Conservation (phyloP, 177 flowering plant species). For the Vitis hybrid region DNA sequence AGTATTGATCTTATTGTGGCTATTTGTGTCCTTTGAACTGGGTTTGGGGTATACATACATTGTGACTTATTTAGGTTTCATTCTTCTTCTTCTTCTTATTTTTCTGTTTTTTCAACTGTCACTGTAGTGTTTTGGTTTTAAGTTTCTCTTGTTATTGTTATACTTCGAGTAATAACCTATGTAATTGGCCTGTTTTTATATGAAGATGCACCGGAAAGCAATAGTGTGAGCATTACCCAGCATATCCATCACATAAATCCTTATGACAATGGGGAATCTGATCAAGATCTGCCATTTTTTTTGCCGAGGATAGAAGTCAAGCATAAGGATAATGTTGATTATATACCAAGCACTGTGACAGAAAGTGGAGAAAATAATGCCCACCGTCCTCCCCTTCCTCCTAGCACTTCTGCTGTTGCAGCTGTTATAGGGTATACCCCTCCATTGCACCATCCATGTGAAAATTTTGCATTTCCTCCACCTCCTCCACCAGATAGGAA, state of each 20-base stretch:
- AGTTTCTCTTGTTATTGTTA: neutral
- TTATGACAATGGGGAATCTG: slow-evolving; percentile 4
- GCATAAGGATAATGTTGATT: neutral
- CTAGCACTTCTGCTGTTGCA: neutral
- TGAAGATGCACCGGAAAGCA: slow-evolving; percentile 24
- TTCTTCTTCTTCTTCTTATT: too few relatives aligned
- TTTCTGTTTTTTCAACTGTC: too few relatives aligned
- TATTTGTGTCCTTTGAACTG: too few relatives aligned
- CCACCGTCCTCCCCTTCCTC: slow-evolving; percentile 9
- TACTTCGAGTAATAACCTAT: neutral
- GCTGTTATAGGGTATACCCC: neutral
- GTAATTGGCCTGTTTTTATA: neutral
- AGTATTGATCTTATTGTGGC: too few relatives aligned
- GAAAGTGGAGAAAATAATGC: slow-evolving; percentile 2
- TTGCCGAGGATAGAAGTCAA: slow-evolving; percentile 1
- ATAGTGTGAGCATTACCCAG: slow-evolving; percentile 13
- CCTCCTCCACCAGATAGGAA: slow-evolving; percentile 38
- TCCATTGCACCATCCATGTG: slow-evolving; percentile 27
- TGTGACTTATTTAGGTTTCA: too few relatives aligned
- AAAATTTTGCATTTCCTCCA: slow-evolving; percentile 42
- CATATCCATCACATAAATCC: slow-evolving; percentile 3
- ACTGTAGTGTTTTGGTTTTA: neutral
- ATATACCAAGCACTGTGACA: neutral
- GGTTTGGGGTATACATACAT: too few relatives aligned
- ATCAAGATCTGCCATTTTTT: neutral